phyloP scores from a whole-genome alignment of 1,284 basidiomycete genomes.

The Xerocomus amazonicus region DNA sequence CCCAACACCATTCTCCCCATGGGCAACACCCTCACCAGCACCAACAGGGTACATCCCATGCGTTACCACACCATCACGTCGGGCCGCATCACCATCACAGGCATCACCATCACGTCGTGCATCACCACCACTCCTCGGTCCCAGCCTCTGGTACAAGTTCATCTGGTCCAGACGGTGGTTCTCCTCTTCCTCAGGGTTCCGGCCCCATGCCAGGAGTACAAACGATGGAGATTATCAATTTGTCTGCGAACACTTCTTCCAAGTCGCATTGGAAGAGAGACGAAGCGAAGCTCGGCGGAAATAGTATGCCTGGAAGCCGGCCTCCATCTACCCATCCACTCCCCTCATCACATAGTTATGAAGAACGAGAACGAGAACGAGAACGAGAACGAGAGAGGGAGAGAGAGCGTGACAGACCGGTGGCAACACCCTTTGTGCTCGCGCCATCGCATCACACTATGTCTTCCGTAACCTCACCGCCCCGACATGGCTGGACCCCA shows the following conservation, averaged over 20 bases:
- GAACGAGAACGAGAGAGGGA: slow-evolving; percentile 21
- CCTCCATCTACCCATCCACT: slow-evolving; percentile 31
- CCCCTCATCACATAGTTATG: slow-evolving; percentile 22
- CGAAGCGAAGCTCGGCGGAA: slow-evolving; percentile 20
- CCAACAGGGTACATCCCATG: slow-evolving; percentile 33
- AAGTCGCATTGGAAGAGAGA: slow-evolving; percentile 32
- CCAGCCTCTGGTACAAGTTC: slow-evolving; percentile 12
- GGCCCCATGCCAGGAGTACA: slow-evolving; percentile 29
- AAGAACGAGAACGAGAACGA: slow-evolving; percentile 25
- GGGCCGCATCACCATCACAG: slow-evolving; percentile 39
- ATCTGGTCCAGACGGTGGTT: slow-evolving; percentile 19
- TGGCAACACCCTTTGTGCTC: slow-evolving; percentile 33
- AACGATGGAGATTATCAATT: slow-evolving; percentile 32
- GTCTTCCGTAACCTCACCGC: slow-evolving; percentile 26
- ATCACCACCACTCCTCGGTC: slow-evolving; percentile 37
- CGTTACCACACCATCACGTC: slow-evolving; percentile 30
- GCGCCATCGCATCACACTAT: slow-evolving; percentile 32
- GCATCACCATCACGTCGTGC: slow-evolving; percentile 45
- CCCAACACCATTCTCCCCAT: slow-evolving; percentile 33
- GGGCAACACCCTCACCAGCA: slow-evolving; percentile 30
- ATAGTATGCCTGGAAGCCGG: slow-evolving; percentile 31
- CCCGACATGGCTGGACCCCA: slow-evolving; percentile 28
- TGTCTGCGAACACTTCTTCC: slow-evolving; percentile 26
- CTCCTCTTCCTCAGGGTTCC: slow-evolving; percentile 18
- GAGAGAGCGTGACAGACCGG: slow-evolving; percentile 29